Percentiles rank a stretch among this genome's conserved stretches.
Evolutionary conservation across 768 basidiomycete species (phyloP).

Genomic region (Obba rivulosa): DNA sequence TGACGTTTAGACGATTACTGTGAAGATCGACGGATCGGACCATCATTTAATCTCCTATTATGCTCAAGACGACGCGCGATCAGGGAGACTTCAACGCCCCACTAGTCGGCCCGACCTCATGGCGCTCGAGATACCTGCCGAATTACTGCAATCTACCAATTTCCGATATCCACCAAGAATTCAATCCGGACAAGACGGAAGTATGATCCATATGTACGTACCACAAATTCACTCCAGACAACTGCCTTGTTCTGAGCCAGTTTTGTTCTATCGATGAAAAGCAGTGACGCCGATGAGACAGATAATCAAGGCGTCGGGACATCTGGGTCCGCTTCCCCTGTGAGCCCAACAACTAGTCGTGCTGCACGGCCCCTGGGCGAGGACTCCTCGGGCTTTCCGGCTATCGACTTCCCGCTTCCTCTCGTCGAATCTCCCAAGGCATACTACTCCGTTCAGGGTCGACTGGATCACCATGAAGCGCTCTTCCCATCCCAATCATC

Average conservation of each 20-base stretch:
- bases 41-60: conserved; percentile 85
- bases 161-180: conserved; percentile 82
- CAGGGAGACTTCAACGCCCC: conserved; percentile 64
- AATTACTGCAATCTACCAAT: conserved; percentile 73
- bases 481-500: background rate
- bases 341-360: conserved; percentile 5
- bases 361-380: conserved; percentile 11
- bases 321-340: conserved; percentile 5
- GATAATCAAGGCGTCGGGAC: conserved; percentile 13
- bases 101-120: conserved; percentile 69
- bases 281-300: conserved; percentile 20
- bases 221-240: background rate
- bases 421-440: conserved; percentile 5
- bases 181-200: conserved; percentile 67
- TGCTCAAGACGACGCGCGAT: conserved; percentile 69
- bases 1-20: conserved; percentile 87
- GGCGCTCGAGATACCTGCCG: conserved; percentile 64
- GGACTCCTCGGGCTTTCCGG: conserved; percentile 18
- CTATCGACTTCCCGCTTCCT: conserved; percentile 12
- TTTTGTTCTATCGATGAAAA: conserved; percentile 9
- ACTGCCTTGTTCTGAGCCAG: background rate
- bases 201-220: conserved; percentile 59
- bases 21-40: conserved; percentile 72
- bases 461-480: conserved; percentile 5
- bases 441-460: conserved; percentile 10